Evolutionary conservation across 768 basidiomycete species (phyloP).

Genomic region (Phanerodontia chrysosporium): DNA sequence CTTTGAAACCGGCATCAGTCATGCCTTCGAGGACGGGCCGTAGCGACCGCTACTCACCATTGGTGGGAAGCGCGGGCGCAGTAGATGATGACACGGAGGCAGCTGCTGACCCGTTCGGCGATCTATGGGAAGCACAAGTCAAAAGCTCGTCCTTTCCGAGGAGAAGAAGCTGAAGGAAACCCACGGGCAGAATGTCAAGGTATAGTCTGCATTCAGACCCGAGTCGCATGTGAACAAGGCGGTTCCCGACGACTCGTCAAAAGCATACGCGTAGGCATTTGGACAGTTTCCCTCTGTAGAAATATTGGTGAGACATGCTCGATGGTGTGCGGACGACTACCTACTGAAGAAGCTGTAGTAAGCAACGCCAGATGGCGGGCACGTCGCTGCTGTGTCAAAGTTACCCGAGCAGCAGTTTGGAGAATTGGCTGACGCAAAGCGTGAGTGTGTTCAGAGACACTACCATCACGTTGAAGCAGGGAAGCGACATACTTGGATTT

Average conservation of each 20-base stretch:
- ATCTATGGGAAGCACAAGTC: neutral
- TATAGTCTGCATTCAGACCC: conserved; percentile 35
- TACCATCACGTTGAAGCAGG: neutral
- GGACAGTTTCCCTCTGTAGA: conserved; percentile 40
- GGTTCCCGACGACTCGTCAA: conserved; percentile 41
- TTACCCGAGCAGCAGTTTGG: conserved; percentile 62
- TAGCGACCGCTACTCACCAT: neutral
- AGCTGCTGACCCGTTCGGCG: neutral
- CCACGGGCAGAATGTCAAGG: conserved; percentile 43
- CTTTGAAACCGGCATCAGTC: neutral
- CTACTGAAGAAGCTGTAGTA: conserved; percentile 47
- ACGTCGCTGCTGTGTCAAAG: conserved; percentile 47
- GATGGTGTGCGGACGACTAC: neutral
- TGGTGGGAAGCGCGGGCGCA: neutral
- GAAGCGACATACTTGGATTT: conserved; percentile 22
- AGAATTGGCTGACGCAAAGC: conserved; percentile 38
- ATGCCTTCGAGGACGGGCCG: neutral
- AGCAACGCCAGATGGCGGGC: conserved; percentile 43
- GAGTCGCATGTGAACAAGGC: conserved; percentile 43
- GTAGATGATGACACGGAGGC: neutral
- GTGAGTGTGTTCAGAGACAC: neutral
- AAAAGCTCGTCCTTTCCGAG: neutral
- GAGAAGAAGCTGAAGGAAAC: neutral
- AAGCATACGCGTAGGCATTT: conserved; percentile 41
- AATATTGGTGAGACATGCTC: neutral